Evolutionary conservation across 2,329 filamentous ascomycete species (phyloP).

Genomic region (Thielaviopsis populi): DNA sequence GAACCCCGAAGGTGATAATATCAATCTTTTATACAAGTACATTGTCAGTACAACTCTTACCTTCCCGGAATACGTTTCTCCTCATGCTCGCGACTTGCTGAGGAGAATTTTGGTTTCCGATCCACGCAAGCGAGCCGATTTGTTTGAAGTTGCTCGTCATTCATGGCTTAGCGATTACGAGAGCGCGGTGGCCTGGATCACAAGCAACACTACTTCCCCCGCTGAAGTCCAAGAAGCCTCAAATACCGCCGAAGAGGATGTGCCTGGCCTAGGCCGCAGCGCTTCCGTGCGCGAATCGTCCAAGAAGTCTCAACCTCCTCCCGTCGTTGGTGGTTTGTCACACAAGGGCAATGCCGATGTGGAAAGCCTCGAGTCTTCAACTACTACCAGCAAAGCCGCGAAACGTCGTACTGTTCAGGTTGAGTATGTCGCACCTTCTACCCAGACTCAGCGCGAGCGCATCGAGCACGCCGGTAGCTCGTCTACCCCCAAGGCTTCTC

Average conservation of each 20-base stretch:
- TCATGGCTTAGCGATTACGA: slow-evolving; percentile 97
- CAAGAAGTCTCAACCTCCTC: slow-evolving; percentile 38
- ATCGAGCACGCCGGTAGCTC: slow-evolving; percentile 21
- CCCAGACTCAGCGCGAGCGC: slow-evolving; percentile 63
- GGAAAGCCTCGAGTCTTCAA: slow-evolving; percentile 36
- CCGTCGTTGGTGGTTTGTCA: slow-evolving; percentile 45
- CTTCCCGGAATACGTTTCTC: slow-evolving; percentile 97
- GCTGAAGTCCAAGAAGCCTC: slow-evolving; percentile 73
- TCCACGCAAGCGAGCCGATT: slow-evolving; percentile 80
- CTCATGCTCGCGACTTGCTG: slow-evolving; percentile 83
- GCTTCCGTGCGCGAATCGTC: slow-evolving; percentile 80
- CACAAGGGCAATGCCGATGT: slow-evolving; percentile 60
- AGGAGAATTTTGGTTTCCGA: slow-evolving; percentile 90
- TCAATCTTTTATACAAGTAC: slow-evolving; percentile 98
- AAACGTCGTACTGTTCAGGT: slow-evolving; percentile 93
- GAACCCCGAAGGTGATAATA: slow-evolving; percentile 97
- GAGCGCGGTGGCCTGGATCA: slow-evolving; percentile 94
- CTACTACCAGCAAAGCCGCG: slow-evolving; percentile 54
- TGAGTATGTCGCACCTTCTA: slow-evolving; percentile 87
- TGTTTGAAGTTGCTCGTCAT: slow-evolving; percentile 94
- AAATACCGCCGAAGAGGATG: slow-evolving; percentile 40
- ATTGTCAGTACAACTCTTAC: slow-evolving; percentile 94
- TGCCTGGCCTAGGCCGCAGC: slow-evolving; percentile 58
- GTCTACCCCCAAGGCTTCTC: slow-evolving; percentile 27
- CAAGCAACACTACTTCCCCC: slow-evolving; percentile 79